Evolutionary conservation across 2,329 filamentous ascomycete species (phyloP).

Genomic region (Aspergillus uvarum): DNA sequence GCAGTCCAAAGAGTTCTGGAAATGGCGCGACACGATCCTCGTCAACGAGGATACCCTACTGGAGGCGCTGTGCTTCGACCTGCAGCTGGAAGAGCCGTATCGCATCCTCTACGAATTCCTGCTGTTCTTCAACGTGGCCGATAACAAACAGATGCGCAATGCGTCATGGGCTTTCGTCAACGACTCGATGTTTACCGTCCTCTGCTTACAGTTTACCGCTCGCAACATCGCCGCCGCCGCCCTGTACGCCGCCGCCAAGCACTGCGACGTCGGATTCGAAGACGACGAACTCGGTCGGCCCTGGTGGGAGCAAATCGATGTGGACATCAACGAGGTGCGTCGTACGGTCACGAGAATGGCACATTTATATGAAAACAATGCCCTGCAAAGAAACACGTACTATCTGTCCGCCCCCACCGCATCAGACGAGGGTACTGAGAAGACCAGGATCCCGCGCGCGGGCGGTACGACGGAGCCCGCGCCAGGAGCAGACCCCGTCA

Average conservation of each 20-base stretch:
- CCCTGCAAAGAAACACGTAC: constrained; percentile 44
- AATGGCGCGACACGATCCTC: constrained; percentile 91
- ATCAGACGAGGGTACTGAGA: constrained; percentile 38
- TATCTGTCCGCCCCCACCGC: constrained; percentile 41
- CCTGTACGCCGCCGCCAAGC: constrained; percentile 80
- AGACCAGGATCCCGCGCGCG: constrained; percentile 36
- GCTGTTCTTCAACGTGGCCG: constrained; percentile 68
- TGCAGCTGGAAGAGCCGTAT: constrained; percentile 87
- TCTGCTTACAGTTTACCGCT: constrained; percentile 78
- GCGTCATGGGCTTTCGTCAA: constrained; percentile 92
- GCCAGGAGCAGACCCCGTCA: constrained; percentile 18
- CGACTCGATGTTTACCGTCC: constrained; percentile 78
- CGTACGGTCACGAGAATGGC: constrained; percentile 75
- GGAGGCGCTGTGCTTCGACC: constrained; percentile 88
- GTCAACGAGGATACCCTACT: constrained; percentile 90
- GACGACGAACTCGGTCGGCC: constrained; percentile 72
- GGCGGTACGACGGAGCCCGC: constrained; percentile 26
- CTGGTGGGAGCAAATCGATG: constrained; percentile 83
- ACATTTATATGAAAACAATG: constrained; percentile 50
- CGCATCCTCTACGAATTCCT: constrained; percentile 79
- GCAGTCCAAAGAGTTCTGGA: constrained; percentile 97
- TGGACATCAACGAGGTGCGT: constrained; percentile 67
- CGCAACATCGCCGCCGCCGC: constrained; percentile 80
- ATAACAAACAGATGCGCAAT: constrained; percentile 80
- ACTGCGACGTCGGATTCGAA: constrained; percentile 68